Evolutionary conservation across 2,329 filamentous ascomycete species (phyloP).

Genomic region (Paradendryphiella salina): DNA sequence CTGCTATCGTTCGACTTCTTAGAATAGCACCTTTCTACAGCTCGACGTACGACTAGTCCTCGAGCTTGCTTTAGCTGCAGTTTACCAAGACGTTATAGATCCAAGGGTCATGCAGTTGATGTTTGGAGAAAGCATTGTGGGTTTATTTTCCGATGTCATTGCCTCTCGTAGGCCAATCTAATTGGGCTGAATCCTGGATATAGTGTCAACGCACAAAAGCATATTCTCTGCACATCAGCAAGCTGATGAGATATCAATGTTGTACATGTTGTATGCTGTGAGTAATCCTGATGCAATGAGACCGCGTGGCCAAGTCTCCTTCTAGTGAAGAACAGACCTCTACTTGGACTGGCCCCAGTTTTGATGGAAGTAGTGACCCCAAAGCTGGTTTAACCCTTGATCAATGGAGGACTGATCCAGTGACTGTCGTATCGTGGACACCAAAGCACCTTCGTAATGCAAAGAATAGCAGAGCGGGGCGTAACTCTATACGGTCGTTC

Average conservation of each 20-base stretch:
- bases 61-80: neutral
- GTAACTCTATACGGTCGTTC: neutral
- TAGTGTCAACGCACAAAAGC: no score
- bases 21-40: neutral
- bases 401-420: neutral
- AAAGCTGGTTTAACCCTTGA: neutral
- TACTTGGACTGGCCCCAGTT: neutral
- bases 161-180: no score
- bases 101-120: constrained; percentile 1
- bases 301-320: neutral
- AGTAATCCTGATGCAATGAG: neutral
- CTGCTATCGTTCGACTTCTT: no score
- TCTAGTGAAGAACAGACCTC: neutral
- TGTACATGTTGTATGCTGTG: no score
- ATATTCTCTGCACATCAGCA: neutral
- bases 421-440: neutral
- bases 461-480: neutral
- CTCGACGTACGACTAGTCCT: neutral
- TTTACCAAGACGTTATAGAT: neutral
- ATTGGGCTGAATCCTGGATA: no score
- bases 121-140: constrained; percentile 1
- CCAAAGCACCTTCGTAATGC: neutral
- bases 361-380: neutral
- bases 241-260: neutral
- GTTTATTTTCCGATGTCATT: neutral